Evolutionary conservation across 2,329 filamentous ascomycete species (phyloP).

Genomic region (Diaporthe sp.): DNA sequence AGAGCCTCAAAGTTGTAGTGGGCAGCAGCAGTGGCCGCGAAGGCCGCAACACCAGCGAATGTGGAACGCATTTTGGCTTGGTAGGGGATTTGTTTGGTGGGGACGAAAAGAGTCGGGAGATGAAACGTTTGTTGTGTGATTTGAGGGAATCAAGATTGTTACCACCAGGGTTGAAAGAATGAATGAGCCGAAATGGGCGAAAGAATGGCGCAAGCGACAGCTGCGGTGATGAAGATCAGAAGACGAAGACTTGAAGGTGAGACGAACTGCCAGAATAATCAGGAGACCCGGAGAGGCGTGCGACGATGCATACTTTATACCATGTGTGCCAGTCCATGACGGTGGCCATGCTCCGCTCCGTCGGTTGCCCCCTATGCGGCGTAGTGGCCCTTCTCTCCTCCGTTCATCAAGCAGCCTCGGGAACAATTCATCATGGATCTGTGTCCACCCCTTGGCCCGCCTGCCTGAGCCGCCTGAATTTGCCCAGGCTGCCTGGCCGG

Average conservation of each 20-base stretch:
- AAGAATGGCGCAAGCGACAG: constrained; percentile 35
- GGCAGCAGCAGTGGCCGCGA: constrained; percentile 35
- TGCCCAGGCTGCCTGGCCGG: background rate
- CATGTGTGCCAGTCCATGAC: background rate
- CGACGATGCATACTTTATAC: constrained; percentile 28
- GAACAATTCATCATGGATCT: background rate
- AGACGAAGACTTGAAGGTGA: constrained; percentile 21
- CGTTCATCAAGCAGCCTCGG: constrained; percentile 25
- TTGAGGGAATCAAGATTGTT: constrained; percentile 6
- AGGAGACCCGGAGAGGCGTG: background rate
- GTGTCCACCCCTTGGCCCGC: background rate
- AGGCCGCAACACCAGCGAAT: constrained; percentile 36
- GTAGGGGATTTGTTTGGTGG: background rate
- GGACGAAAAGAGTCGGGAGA: background rate
- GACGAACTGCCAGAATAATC: constrained; percentile 24
- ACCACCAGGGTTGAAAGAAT: constrained; percentile 36
- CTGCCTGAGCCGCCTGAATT: constrained; percentile 1
- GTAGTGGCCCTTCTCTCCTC: constrained; percentile 5
- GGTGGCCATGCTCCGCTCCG: background rate
- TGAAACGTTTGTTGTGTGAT: constrained; percentile 1
- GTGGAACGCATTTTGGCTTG: constrained; percentile 39
- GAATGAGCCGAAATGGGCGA: constrained; percentile 20
- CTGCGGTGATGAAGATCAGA: constrained; percentile 34
- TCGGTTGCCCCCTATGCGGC: constrained; percentile 4
- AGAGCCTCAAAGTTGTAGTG: constrained; percentile 42